Percentiles rank a stretch among this genome's conserved stretches.
phyloP scores from a whole-genome alignment of 345 rosid genomes.

The Eucalyptus tenuipes region DNA sequence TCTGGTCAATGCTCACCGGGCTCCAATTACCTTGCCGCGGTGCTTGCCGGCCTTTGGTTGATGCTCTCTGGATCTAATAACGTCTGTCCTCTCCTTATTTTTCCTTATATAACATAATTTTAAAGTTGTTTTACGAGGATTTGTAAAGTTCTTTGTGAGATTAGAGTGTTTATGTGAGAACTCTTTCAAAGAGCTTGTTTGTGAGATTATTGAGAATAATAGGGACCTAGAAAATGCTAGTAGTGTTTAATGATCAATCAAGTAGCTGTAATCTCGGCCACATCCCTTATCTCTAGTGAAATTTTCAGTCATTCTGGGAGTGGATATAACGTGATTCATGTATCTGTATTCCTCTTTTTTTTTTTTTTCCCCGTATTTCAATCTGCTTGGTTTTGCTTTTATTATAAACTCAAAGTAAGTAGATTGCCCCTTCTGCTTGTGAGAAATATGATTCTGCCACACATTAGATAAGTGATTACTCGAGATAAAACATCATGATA shows the following conservation, averaged over 20 bases:
- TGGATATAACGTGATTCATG: background rate
- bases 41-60: background rate
- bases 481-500: background rate
- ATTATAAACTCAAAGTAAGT: background rate
- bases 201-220: background rate
- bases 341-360: background rate
- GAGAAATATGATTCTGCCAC: background rate
- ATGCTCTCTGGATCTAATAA: background rate
- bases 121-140: background rate
- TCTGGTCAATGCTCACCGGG: background rate
- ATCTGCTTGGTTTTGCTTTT: background rate
- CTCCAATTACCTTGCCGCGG: background rate
- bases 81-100: background rate
- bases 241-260: background rate
- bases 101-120: background rate
- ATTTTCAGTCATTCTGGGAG: background rate
- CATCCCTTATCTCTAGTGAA: background rate
- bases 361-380: rapidly evolving
- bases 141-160: background rate
- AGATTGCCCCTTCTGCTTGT: background rate
- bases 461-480: background rate
- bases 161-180: background rate
- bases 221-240: background rate
- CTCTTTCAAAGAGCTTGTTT: background rate
- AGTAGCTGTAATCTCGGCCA: background rate